Evolutionary conservation across 2,329 filamentous ascomycete species (phyloP).

Genomic region (Talaromyces atroroseus): DNA sequence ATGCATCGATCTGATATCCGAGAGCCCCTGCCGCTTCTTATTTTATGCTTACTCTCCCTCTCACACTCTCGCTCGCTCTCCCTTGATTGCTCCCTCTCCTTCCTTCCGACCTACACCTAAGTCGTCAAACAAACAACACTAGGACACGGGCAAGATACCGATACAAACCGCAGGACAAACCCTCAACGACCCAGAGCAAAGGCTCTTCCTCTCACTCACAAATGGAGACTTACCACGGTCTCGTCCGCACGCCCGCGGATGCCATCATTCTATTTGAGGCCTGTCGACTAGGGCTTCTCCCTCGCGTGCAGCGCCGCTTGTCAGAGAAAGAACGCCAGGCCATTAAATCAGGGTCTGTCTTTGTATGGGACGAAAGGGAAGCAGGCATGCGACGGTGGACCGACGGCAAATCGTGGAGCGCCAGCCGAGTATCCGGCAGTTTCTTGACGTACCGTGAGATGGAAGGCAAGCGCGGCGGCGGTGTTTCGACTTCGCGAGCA

Average conservation of each 20-base stretch:
- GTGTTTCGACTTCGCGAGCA: constrained; percentile 48
- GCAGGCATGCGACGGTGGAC: constrained; percentile 98
- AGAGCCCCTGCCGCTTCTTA: constrained; percentile 7
- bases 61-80: background rate
- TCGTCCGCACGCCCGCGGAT: constrained; percentile 90
- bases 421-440: constrained; percentile 92
- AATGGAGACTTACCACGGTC: constrained; percentile 97
- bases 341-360: constrained; percentile 93
- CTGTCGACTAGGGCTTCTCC: constrained; percentile 80
- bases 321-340: constrained; percentile 97
- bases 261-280: constrained; percentile 99
- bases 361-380: constrained; percentile 99
- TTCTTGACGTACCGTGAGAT: constrained; percentile 97
- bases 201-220: constrained; percentile 9
- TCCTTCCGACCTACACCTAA: background rate
- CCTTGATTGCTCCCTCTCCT: background rate
- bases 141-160: background rate
- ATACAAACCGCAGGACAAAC: constrained; percentile 4
- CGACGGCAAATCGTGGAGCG: constrained; percentile 98
- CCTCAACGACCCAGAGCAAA: background rate
- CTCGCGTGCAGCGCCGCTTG: constrained; percentile 82
- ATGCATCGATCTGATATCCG: constrained; percentile 16
- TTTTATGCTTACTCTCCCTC: background rate
- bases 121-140: background rate
- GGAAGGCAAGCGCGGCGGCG: constrained; percentile 87